Evolutionary conservation across 2,329 filamentous ascomycete genomes (phyloP), one percentile per base, ranked within the genome.

Genomic region (Teratosphaeria gauchensis): DNA sequence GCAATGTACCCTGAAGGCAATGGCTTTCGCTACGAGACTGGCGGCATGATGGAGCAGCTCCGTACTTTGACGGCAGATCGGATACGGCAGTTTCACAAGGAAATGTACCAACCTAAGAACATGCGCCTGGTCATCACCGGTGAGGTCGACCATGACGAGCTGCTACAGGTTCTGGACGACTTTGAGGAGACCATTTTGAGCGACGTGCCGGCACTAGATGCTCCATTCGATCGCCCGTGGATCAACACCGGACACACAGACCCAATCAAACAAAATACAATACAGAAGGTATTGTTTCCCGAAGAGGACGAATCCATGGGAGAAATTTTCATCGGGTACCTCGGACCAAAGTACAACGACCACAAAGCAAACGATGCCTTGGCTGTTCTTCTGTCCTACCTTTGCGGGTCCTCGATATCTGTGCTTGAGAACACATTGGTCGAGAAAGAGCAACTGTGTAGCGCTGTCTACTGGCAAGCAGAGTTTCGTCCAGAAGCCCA

Each of bases 31-130:
- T 97, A 96, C 66, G 94, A 99, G 75, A 99, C 94, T n/a, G 94
- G 94, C 12, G 94, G 94, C 14, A 90, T 96, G 87, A 95, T 95
- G 78, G 90, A 96, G 67, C 88, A 91, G 35, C 80, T 99, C 55
- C 86, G 94, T 51, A 85, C 91, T 2, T 77, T 99, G 53, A 94
- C 90, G 0, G 85, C 91, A 1, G 88, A 96, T 56, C 86, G 91
- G 46, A 99, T 99, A 64, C 86, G 94, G n/a, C 84, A 87, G 59
- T 99, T 97, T 68, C 94, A 99, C 73, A 86, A 86, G 62, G 89
- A 92, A 63, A 97, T 99, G 92, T 99, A 99, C 70, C 92, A 97
- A 72, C 94, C 94, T 2, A 92, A 92, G 71, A 99, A 99, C 69
- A 78, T 99, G 60, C 95, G 92, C 63, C 77, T 99, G 31, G 83